Evolutionary conservation across 1,284 basidiomycete genomes (phyloP).

Genomic region (Ceratobasidium sp.): DNA sequence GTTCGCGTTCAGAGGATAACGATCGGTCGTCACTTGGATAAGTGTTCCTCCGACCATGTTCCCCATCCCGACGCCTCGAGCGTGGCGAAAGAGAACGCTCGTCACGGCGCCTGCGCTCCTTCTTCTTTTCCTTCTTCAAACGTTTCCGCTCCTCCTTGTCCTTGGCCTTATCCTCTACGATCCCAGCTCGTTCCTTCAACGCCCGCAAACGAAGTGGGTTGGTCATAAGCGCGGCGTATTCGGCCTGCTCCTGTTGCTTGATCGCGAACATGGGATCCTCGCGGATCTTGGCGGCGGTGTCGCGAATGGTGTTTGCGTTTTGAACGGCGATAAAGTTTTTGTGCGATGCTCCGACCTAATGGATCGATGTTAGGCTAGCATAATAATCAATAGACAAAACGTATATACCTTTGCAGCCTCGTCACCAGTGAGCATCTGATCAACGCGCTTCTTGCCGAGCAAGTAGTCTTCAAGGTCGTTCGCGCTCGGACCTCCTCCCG

Average conservation of each 20-base stretch:
- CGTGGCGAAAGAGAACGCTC: constrained; percentile 46
- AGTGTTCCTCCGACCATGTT: constrained; percentile 29
- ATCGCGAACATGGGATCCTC: constrained; percentile 97
- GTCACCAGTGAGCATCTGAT: constrained; percentile 92
- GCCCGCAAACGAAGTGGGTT: constrained; percentile 91
- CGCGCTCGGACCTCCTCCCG: too few relatives aligned
- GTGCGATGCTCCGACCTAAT: constrained; percentile 82
- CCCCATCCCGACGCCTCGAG: constrained; percentile 50
- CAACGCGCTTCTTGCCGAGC: constrained; percentile 98
- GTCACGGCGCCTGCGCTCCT: constrained; percentile 52
- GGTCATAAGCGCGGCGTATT: constrained; percentile 89
- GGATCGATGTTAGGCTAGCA: constrained; percentile 28
- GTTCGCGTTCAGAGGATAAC: constrained; percentile 26
- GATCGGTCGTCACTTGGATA: constrained; percentile 26
- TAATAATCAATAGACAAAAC: neutral
- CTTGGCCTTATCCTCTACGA: too few relatives aligned
- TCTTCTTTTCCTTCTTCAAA: constrained; percentile 70
- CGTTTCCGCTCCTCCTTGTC: too few relatives aligned
- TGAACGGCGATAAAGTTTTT: constrained; percentile 93
- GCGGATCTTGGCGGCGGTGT: constrained; percentile 94
- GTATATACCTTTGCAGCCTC: constrained; percentile 86
- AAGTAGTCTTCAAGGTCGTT: constrained; percentile 98
- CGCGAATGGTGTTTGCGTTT: too few relatives aligned
- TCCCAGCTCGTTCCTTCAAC: constrained; percentile 80
- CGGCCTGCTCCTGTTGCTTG: constrained; percentile 97